Base-by-base conservation (phyloP, 2,329 filamentous ascomycete genomes). In the Didymella pinodella region DNA sequence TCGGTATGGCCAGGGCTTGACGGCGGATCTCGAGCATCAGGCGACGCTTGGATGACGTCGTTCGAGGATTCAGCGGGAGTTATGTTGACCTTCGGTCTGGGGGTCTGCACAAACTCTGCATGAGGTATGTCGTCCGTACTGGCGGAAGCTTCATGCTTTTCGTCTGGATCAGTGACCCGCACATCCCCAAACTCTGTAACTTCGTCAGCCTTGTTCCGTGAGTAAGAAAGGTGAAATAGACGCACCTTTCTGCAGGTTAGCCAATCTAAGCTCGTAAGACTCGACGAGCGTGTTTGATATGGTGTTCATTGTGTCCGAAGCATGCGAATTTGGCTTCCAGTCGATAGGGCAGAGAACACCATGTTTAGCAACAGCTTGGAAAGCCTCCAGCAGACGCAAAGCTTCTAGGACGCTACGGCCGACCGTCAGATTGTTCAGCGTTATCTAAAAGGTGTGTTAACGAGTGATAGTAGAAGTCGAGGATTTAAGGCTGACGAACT, bases 321-420 rank as follows among this genome's bases (percentile, higher is more conserved):
- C 53, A 28, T 64, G 57, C 16, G 57, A 50, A n/a, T 34, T 53
- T 1, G 69, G 68, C 48, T 68, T 70, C 72, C 72, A 74, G 51
- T 72, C 67, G 12, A 71, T 59, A n/a, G 72, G 70, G 40, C 72
- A 74, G 10, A 71, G 62, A 8, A 72, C 68, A 10, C 71, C 71
- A 45, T 72, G 69, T 58, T 69, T 71, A 5, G 67, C 68, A 11
- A 71, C 71, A 25, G 69, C 71, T 53, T 73, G 68, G 44, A 73
- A 72, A 11, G 70, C 72, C 59, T 74, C 68, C 4, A 72, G 63
- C 11, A 75, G 62, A 44, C 71, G 71, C 1, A 72, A 57, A 6
- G 68, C 68, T 66, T 74, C 71, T 8, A 72, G 55, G 7, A 75
- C 70, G 43, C 66, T 71, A 18, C 71, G 65, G 14, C 71, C 72